A percentile compares a stretch with the other conserved stretches of the same genome.
Evolutionary conservation across 2,329 filamentous ascomycete species (phyloP).

Genomic region (Colletotrichum chlorophyti): DNA sequence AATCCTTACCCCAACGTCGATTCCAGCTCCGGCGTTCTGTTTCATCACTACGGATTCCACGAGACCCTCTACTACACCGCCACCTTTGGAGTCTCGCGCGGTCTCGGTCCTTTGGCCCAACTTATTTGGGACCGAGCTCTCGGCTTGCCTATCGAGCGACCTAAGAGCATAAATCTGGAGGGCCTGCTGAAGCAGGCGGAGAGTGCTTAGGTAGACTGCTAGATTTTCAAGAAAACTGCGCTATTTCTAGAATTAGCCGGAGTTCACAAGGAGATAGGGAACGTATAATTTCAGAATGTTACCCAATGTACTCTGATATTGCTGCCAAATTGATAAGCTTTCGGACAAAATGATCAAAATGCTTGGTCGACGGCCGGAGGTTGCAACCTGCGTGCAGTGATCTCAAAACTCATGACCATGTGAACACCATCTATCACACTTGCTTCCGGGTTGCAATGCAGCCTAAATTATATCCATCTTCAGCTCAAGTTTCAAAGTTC

Average conservation of each 20-base stretch:
- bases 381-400: no score
- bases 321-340: no score
- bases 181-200: slow-evolving; percentile 77
- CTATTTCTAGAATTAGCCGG: slow-evolving; percentile 13
- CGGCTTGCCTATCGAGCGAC: slow-evolving; percentile 93
- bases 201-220: slow-evolving; percentile 40
- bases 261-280: slow-evolving; percentile 2
- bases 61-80: slow-evolving; percentile 94
- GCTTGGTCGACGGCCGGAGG: no score
- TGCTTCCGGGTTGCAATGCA: no score
- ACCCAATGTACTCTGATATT: no score
- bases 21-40: slow-evolving; percentile 89
- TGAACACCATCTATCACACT: no score
- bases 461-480: no score
- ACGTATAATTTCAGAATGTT: no score
- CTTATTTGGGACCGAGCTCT: slow-evolving; percentile 95
- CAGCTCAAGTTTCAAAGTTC: no score
- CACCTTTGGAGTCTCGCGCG: slow-evolving; percentile 72
- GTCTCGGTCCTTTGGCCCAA: slow-evolving; percentile 88
- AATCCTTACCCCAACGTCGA: slow-evolving; percentile 98
- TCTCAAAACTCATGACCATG: no score
- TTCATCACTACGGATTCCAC: slow-evolving; percentile 98
- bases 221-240: background rate
- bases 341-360: no score
- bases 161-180: slow-evolving; percentile 95